A percentile compares a stretch with the other conserved stretches of the same genome.
phyloP scores from a whole-genome alignment of 2,329 filamentous ascomycete species.

The Pseudocercospora crystallina region DNA sequence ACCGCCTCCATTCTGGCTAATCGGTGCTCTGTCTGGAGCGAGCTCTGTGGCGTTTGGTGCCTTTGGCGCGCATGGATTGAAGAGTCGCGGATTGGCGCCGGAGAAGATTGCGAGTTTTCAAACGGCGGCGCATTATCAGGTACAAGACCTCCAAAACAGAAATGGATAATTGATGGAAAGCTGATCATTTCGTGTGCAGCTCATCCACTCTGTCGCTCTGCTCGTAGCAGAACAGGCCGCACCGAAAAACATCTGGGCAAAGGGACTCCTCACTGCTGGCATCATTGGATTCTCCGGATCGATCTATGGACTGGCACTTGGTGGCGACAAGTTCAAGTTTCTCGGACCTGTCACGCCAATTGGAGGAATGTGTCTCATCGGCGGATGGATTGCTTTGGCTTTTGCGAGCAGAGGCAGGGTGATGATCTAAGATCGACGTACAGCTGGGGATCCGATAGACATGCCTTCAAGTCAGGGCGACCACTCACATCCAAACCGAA shows the following conservation, averaged over 20 bases:
- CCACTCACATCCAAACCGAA: too few relatives aligned
- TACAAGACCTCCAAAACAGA: slow-evolving; percentile 32
- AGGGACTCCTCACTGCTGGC: slow-evolving; percentile 59
- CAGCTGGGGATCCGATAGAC: too few relatives aligned
- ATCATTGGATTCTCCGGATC: slow-evolving; percentile 68
- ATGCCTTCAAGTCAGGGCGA: too few relatives aligned
- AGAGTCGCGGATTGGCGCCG: slow-evolving; percentile 60
- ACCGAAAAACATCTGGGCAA: slow-evolving; percentile 55
- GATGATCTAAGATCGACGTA: background rate
- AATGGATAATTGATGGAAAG: background rate
- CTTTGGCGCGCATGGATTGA: slow-evolving; percentile 68
- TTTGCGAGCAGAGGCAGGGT: slow-evolving; percentile 38
- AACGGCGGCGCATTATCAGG: slow-evolving; percentile 69
- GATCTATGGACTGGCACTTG: slow-evolving; percentile 64
- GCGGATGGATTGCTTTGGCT: slow-evolving; percentile 58
- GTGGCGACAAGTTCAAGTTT: slow-evolving; percentile 59
- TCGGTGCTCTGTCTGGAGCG: slow-evolving; percentile 64
- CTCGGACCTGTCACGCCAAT: slow-evolving; percentile 66
- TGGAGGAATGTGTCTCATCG: slow-evolving; percentile 64
- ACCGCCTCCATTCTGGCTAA: slow-evolving; percentile 56
- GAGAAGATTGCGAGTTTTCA: slow-evolving; percentile 59
- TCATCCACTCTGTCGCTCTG: slow-evolving; percentile 62
- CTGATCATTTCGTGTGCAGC: slow-evolving; percentile 40
- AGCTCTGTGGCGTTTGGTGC: slow-evolving; percentile 62
- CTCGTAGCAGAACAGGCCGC: slow-evolving; percentile 55